Percentiles rank a stretch among this genome's conserved stretches.
These are phyloP conservation scores for Canavalia ensiformis DNA, from an alignment of 306 rosid genomes.

Conservation along the genomic window DNA sequence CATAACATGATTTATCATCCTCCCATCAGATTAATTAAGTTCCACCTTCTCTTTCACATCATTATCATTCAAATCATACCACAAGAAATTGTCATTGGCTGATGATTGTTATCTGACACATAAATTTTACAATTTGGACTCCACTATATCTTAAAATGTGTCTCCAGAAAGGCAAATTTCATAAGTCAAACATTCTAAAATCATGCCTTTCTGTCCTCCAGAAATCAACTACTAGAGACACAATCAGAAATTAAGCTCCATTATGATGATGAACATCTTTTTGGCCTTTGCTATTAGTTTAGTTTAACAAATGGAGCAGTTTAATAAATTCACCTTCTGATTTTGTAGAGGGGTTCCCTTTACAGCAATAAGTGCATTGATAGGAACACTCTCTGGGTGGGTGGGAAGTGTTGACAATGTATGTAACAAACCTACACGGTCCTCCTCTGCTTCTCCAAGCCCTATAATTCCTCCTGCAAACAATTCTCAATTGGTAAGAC, in stretches of 20 bases:
- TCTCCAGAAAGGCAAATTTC: conserved; percentile 31
- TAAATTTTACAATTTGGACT: not conserved
- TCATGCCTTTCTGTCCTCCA: not conserved
- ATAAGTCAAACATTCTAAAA: not conserved
- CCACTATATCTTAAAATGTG: not conserved
- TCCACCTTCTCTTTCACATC: not conserved
- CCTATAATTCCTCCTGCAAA: conserved; percentile 95
- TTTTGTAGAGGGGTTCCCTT: conserved; percentile 96
- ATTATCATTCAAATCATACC: not conserved
- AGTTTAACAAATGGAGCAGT: conserved; percentile 13
- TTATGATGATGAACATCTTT: not conserved
- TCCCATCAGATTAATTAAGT: not conserved
- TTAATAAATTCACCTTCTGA: conserved; percentile 70
- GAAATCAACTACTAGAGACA: not conserved
- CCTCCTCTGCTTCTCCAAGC: conserved; percentile 96
- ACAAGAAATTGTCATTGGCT: not conserved
- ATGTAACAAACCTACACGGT: conserved; percentile 94
- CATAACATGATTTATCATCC: conserved; percentile 2
- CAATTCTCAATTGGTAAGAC: conserved; percentile 43
- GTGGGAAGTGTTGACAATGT: conserved; percentile 94
- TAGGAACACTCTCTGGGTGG: conserved; percentile 99
- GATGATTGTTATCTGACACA: not conserved
- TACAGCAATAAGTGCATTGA: conserved; percentile 88
- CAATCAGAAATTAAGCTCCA: conserved; percentile 22
- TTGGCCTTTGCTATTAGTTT: not conserved